A percentile compares a stretch with the other conserved stretches of the same genome.
Evolutionary conservation across 345 rosid species (phyloP).

Genomic region (Eucalyptus virginea): DNA sequence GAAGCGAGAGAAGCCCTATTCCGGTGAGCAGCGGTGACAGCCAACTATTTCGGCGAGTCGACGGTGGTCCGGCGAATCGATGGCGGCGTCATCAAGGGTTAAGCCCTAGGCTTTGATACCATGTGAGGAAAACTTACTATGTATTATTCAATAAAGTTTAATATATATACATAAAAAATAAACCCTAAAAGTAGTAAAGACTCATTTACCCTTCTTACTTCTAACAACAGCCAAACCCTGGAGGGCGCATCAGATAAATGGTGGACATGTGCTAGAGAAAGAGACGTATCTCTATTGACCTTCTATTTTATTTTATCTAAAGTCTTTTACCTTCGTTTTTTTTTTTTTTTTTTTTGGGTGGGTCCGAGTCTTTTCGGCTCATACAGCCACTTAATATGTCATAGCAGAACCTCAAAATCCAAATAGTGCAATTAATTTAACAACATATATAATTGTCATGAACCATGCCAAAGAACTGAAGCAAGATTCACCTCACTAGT

Average conservation of each 20-base stretch:
- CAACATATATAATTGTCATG: neutral
- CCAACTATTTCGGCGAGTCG: too few relatives aligned
- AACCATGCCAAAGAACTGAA: neutral
- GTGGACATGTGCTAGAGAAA: neutral
- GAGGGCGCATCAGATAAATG: neutral
- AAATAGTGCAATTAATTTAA: neutral
- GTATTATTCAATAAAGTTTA: too few relatives aligned
- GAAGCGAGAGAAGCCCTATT: too few relatives aligned
- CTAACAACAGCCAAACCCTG: neutral
- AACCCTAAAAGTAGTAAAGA: too few relatives aligned
- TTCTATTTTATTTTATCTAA: neutral
- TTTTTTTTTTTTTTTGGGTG: neutral
- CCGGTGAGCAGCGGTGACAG: too few relatives aligned
- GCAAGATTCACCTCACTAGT: neutral
- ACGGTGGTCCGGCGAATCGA: too few relatives aligned
- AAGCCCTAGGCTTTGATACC: too few relatives aligned
- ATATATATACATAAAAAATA: too few relatives aligned
- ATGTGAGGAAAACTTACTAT: too few relatives aligned
- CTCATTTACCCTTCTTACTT: too few relatives aligned
- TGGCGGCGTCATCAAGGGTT: too few relatives aligned
- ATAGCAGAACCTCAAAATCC: neutral
- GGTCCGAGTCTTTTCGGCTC: neutral
- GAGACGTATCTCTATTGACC: neutral
- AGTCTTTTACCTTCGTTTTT: neutral
- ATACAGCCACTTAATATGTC: neutral